Percentiles rank a stretch among this genome's conserved stretches.
phyloP scores from a whole-genome alignment of 805 yeast species.

The Candida ipomoeae region DNA sequence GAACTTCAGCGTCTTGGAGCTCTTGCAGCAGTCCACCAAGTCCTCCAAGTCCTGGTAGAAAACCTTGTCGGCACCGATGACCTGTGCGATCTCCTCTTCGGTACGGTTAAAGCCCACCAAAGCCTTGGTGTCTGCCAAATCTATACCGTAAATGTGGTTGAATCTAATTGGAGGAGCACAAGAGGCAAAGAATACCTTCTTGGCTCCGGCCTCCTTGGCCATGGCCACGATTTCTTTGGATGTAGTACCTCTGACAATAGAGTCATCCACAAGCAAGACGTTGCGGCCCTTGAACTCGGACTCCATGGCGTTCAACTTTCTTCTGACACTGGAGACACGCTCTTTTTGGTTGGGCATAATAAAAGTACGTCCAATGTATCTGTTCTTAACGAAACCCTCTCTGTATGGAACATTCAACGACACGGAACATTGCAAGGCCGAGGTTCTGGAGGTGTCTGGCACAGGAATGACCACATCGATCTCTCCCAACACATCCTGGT shows the following conservation, averaged over 20 bases:
- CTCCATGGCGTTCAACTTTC: constrained; percentile 94
- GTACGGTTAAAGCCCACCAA: constrained; percentile 80
- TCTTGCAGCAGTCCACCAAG: constrained; percentile 71
- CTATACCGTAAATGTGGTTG: constrained; percentile 97
- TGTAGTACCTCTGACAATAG: constrained; percentile 97
- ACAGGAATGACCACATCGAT: constrained; percentile 97
- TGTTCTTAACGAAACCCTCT: constrained; percentile 95
- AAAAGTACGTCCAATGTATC: constrained; percentile 96
- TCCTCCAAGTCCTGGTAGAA: constrained; percentile 85
- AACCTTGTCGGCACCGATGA: constrained; percentile 86
- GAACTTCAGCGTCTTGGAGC: constrained; percentile 53
- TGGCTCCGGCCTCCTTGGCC: constrained; percentile 99
- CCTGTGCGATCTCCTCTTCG: constrained; percentile 69
- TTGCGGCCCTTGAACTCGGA: constrained; percentile 81
- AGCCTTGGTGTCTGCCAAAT: constrained; percentile 91
- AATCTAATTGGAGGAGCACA: constrained; percentile 97
- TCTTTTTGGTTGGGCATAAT: constrained; percentile 98
- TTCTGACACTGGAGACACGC: constrained; percentile 87
- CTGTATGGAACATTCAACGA: constrained; percentile 77
- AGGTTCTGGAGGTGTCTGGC: constrained; percentile 96
- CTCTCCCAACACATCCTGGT: constrained; percentile 43
- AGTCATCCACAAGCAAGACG: constrained; percentile 91
- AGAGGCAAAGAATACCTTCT: constrained; percentile 89
- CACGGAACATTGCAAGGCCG: constrained; percentile 90
- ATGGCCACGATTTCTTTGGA: constrained; percentile 92